phyloP scores from a whole-genome alignment of 805 yeast genomes.

The Grigorovia transvaalensis region DNA sequence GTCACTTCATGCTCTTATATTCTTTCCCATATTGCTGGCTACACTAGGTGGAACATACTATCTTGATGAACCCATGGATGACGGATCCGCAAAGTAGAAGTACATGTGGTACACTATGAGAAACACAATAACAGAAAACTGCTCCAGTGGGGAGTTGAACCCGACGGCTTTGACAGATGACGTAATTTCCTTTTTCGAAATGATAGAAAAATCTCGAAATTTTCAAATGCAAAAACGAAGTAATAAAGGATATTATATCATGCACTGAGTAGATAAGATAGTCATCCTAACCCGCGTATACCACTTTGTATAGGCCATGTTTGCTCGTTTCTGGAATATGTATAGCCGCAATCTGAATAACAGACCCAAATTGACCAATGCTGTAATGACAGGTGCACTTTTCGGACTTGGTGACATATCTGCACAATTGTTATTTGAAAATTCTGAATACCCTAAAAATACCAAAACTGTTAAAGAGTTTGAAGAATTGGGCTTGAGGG shows the following conservation, averaged over 20 bases:
- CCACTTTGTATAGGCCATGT: no score
- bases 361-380: slow-evolving; percentile 45
- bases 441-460: slow-evolving; percentile 2
- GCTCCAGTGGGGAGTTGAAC: no score
- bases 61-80: background rate
- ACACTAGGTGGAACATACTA: slow-evolving; percentile 43
- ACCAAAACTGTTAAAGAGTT: background rate
- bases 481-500: background rate
- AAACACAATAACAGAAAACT: no score
- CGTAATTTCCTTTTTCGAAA: no score
- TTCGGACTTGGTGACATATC: slow-evolving; percentile 69
- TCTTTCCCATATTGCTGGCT: slow-evolving; percentile 67
- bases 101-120: background rate
- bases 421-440: slow-evolving; percentile 51
- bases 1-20: slow-evolving; percentile 63
- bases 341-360: slow-evolving; percentile 25
- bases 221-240: no score
- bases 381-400: slow-evolving; percentile 44
- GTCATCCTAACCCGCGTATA: no score
- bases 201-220: no score
- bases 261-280: no score
- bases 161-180: no score
- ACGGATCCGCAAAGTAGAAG: background rate
- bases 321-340: slow-evolving; percentile 6
- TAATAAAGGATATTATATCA: no score